Evolutionary conservation across 352 stramenopile genomes (phyloP).

Genomic region (Phytophthora citrophthora): DNA sequence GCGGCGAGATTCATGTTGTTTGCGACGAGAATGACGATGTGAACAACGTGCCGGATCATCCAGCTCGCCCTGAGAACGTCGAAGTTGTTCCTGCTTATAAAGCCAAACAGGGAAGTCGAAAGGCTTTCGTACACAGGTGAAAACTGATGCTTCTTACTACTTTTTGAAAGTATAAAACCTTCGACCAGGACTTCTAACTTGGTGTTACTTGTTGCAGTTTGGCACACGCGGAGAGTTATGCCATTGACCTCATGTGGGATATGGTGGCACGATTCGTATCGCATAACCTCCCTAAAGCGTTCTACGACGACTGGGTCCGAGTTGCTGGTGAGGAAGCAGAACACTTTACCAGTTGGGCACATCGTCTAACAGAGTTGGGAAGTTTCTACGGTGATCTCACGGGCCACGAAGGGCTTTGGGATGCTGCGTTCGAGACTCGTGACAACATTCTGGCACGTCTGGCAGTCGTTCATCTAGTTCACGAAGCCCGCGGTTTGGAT

Average conservation of each 20-base stretch:
- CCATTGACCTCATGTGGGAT: slow-evolving; percentile 75
- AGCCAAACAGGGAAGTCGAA: slow-evolving; percentile 56
- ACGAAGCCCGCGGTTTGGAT: slow-evolving; percentile 65
- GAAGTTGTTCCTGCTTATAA: slow-evolving; percentile 48
- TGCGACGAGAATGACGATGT: slow-evolving; percentile 43
- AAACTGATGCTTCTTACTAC: too few species aligned
- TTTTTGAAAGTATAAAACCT: too few species aligned
- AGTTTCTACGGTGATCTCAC: slow-evolving; percentile 59
- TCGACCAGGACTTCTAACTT: too few species aligned
- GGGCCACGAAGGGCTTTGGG: slow-evolving; percentile 59
- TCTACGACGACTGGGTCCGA: slow-evolving; percentile 71
- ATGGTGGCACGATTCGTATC: slow-evolving; percentile 60
- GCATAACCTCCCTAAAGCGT: slow-evolving; percentile 48
- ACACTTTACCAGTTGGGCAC: slow-evolving; percentile 59
- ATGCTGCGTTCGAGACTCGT: slow-evolving; percentile 55
- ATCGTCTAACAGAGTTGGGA: slow-evolving; percentile 50
- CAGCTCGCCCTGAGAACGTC: slow-evolving; percentile 51
- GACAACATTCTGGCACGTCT: slow-evolving; percentile 45
- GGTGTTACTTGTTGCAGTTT: slow-evolving; percentile 20
- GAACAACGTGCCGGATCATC: slow-evolving; percentile 48
- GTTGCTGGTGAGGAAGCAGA: slow-evolving; percentile 57
- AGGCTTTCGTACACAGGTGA: slow-evolving; percentile 55
- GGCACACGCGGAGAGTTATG: slow-evolving; percentile 63
- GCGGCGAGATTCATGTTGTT: slow-evolving; percentile 29
- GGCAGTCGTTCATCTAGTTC: slow-evolving; percentile 61